A percentile compares a stretch with the other conserved stretches of the same genome.
These are phyloP conservation scores for Mesotaenium endlicherianum DNA, from an alignment of 139 green algal genomes.

Conservation along the genomic window DNA sequence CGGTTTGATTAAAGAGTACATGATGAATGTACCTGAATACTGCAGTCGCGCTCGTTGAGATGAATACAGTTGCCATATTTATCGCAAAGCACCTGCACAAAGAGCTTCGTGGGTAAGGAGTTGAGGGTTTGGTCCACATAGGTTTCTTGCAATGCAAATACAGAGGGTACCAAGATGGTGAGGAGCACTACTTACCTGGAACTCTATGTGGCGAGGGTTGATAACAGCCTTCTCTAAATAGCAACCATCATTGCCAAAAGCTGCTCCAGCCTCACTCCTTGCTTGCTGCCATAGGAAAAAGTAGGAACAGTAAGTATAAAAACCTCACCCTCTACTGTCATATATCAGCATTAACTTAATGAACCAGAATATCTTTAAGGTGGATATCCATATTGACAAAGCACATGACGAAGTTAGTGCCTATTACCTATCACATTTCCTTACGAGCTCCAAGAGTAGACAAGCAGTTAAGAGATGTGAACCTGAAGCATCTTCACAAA, in stretches of 20 bases:
- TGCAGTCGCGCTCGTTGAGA: constrained; percentile 94
- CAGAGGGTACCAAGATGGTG: no score
- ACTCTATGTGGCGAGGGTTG: constrained; percentile 95
- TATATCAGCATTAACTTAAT: not conserved
- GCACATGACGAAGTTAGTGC: no score
- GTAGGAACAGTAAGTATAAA: not conserved
- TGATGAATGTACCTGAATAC: constrained; percentile 67
- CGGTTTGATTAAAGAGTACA: no score
- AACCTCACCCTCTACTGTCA: not conserved
- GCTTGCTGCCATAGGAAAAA: constrained; percentile 60
- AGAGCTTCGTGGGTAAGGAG: no score
- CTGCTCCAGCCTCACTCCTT: constrained; percentile 84
- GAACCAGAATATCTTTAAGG: no score
- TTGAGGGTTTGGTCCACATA: no score
- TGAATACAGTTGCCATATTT: constrained; percentile 94
- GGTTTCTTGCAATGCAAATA: no score
- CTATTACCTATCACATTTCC: no score
- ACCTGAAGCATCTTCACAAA: constrained; percentile 72
- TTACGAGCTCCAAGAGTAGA: not conserved
- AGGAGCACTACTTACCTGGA: constrained; percentile 67
- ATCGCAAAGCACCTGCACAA: constrained; percentile 84
- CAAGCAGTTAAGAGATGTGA: not conserved
- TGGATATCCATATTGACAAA: no score
- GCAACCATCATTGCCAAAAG: constrained; percentile 89
- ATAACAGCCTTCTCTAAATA: constrained; percentile 92